Base-by-base conservation (phyloP, 2,329 filamentous ascomycete genomes). In the Gliomastix tumulicola region DNA sequence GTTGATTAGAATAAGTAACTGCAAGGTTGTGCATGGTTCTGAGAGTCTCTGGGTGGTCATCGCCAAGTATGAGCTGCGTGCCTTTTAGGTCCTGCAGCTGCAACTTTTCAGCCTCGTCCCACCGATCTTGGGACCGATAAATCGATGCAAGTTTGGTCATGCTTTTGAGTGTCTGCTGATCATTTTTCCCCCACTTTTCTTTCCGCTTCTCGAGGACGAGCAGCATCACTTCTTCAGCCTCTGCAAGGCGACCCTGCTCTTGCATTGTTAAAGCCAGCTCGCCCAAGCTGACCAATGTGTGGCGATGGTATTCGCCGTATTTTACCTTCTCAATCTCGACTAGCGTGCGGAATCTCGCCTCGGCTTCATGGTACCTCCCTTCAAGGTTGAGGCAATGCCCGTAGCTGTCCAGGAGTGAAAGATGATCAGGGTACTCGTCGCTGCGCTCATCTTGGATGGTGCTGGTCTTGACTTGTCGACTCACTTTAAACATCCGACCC, bases 341-440 rank as follows among this genome's bases (percentile, higher is more conserved):
- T n/a, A 30, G 28, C 20, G 42, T 38, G 21, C 30, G 30, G 32
- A 43, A 20, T 8, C 46, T 38, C 28, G 39, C 19, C 32, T 47
- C 43, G 20, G 47, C 49, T 35, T 49, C 41, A 16, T 42, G 4
- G 20, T 45, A 42, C 25, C 10, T 28, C 25, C 25, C 8, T 27
- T 27, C 12, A 7, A 13, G 5, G 25, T 27, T 27, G 12, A 27
- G 25, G 5, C 12, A 12, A 27, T 13, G 25, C 5, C 12, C 25
- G 12, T 13, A 6, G 8, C 15, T 25, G n/a, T 25, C n/a, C 22
- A 25, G 9, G 22, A 9, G 9, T 9, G 22, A 9, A 9, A 25
- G 22, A 9, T 9, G 9, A 25, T 25, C n/a, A 25, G 22, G 22
- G n/a, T 25, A n/a, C 22, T 25, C 1, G 7, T 23, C 7, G 11